Evolutionary conservation across 2,329 filamentous ascomycete genomes (phyloP), one percentile per base, ranked within the genome.

Genomic region (Cytospora leucostoma): DNA sequence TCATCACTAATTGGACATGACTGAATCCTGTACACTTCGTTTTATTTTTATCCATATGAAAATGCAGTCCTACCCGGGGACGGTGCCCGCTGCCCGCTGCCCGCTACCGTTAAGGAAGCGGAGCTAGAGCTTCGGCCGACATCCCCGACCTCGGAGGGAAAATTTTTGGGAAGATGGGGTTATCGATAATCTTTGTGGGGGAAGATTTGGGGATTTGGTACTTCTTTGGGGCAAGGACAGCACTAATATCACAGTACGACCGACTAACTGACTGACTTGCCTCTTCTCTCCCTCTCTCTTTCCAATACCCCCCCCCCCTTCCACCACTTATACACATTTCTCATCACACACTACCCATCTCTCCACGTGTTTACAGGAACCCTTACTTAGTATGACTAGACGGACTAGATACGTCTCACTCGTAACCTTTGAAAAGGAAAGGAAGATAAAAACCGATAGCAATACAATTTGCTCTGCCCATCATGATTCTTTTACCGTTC

Each of bases 61-160:
- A 47, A 47, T 17, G 10, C 44, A 47, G 44, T 8, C 44, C 44
- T 7, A 47, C 44, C 44, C 44, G 44, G n/a, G n/a, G 44, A 21
- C n/a, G n/a, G 27, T 27, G 27, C 4, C 44, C 44, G 37, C 12
- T 32, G 37, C 19, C 12, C 19, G 19, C 19, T 34, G 12, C 50
- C 12, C 19, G 19, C 19, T 34, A 6, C 50, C 50, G 13, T 34
- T 10, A 32, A 13, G 27, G 11, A 7, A 32, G 27, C 50, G 50
- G 38, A 44, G 37, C 32, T n/a, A 40, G 19, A 10, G 33, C 10
- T 49, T 50, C 44, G 33, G 56, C 56, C 40, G 44, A 58, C 56
- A 32, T 4, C 21, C 44, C 44, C 44, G 44, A 47, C 8, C n/a
- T 47, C 44, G 44, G 44, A 47, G 44, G 44, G 4, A 47, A 21